Conservation (phyloP, 1,139 yeast genomes). For the Scheffersomyces illinoinensis region DNA sequence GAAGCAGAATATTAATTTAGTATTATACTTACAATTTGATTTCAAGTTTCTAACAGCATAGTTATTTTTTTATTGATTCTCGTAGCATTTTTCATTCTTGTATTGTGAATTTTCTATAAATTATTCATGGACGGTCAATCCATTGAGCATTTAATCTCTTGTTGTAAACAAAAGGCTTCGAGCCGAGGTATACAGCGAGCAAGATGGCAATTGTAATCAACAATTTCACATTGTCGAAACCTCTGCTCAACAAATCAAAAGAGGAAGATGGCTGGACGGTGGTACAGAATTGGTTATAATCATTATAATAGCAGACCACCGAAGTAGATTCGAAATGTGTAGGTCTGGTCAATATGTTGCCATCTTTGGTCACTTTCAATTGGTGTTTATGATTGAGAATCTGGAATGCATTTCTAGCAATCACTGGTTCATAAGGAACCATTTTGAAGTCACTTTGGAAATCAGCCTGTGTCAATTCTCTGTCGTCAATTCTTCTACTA, state of each 20-base stretch:
- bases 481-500: constrained; percentile 60
- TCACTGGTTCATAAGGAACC: constrained; percentile 65
- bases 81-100: neutral
- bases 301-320: constrained; percentile 64
- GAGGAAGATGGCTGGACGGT: constrained; percentile 78
- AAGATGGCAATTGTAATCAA: constrained; percentile 59
- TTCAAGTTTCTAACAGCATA: neutral
- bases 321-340: constrained; percentile 83
- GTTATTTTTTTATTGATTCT: neutral
- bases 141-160: constrained; percentile 22
- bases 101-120: neutral
- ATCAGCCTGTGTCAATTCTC: constrained; percentile 56
- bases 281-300: constrained; percentile 71
- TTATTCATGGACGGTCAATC: constrained; percentile 13
- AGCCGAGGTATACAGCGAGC: constrained; percentile 33
- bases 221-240: constrained; percentile 69
- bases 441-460: constrained; percentile 58
- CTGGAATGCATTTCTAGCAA: constrained; percentile 48
- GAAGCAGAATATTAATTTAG: neutral
- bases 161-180: constrained; percentile 21
- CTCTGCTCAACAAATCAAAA: constrained; percentile 70
- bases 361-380: constrained; percentile 38
- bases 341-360: constrained; percentile 50
- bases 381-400: constrained; percentile 39
- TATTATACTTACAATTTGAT: neutral